Evolutionary conservation across 2,329 filamentous ascomycete species (phyloP).

Genomic region (Emergomyces pasteurianus): DNA sequence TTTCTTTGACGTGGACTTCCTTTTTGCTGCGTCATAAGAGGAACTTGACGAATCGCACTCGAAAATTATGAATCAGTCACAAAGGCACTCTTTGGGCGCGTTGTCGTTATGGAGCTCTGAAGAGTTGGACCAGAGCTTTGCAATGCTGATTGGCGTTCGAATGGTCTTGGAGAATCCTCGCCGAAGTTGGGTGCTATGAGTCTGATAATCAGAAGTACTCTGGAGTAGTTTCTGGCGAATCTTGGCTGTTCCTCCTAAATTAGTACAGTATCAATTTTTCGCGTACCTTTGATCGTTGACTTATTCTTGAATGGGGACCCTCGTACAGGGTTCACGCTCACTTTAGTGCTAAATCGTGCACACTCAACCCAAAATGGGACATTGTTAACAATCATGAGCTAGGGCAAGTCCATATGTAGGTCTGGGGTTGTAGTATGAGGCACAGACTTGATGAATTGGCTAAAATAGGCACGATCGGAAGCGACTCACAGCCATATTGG

Average conservation of each 20-base stretch:
- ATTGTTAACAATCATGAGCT: too few relatives aligned
- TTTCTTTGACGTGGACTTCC: too few relatives aligned
- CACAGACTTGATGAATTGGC: neutral
- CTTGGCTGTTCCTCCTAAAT: too few relatives aligned
- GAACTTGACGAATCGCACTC: neutral
- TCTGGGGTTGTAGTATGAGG: too few relatives aligned
- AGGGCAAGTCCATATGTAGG: too few relatives aligned
- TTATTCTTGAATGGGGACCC: neutral
- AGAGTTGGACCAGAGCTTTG: neutral
- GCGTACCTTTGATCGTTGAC: too few relatives aligned
- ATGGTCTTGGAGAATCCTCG: too few relatives aligned
- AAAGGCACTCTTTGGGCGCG: neutral
- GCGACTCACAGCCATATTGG: neutral
- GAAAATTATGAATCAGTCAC: neutral
- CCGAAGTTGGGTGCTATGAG: too few relatives aligned
- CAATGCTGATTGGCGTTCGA: neutral
- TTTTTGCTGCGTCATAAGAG: neutral
- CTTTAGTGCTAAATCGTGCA: neutral
- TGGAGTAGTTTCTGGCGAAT: too few relatives aligned
- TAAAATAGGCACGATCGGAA: neutral
- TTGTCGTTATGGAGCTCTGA: neutral
- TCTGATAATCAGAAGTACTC: neutral
- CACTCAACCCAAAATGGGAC: neutral
- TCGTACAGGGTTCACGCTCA: neutral
- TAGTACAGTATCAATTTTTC: neutral